Evolutionary conservation across 768 basidiomycete species (phyloP), one percentile per base, ranked within the genome.

Genomic region (Suillus ampliporus): DNA sequence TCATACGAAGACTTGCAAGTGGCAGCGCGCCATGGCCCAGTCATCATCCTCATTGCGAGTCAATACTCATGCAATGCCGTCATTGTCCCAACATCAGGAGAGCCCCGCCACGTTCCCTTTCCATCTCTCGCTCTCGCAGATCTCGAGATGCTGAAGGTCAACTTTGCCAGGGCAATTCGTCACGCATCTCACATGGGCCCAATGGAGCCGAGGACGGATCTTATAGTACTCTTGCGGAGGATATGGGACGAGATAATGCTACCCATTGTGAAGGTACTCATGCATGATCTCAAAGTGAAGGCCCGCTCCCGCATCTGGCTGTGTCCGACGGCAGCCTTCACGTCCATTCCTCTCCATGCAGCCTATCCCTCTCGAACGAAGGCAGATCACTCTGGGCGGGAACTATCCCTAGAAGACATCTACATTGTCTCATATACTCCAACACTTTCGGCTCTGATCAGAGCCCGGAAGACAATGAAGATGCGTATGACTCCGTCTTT

Each of bases 301-400:
- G 10, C 0, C 5, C 40, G 21, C 11, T 64, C 63, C 7, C 48
- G 63, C 0, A 53, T 64, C 23, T 64, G 63, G 53, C 64, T 60
- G 64, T 66, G 65, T 43, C 51, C 63, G 5, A 64, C 63, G 6
- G 53, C 57, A 5, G 26, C 53, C 7, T 64, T 66, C 26, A 52
- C 65, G 4, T 52, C 62, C 0, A 26, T 67, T 28, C 65, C 65
- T 19, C 28, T 67, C 10, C 66, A 67, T 28, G 64, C 65, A 38
- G 60, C 81, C 31, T 72, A 77, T 10, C 69, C 69, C 1, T 80
- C 79, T 43, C 50, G 56, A 28, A 58, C 35, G 14, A 58, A 60
- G 47, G 46, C 64, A 10, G 65, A 60, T 9, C 21, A 40, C 23
- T 56, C 6, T 4, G 23, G 15, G 14, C 48, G 61, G 21, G 37